Evolutionary conservation across 192 early-diverging fungal species (phyloP).

Genomic region (Chytriomyces hyalinus): DNA sequence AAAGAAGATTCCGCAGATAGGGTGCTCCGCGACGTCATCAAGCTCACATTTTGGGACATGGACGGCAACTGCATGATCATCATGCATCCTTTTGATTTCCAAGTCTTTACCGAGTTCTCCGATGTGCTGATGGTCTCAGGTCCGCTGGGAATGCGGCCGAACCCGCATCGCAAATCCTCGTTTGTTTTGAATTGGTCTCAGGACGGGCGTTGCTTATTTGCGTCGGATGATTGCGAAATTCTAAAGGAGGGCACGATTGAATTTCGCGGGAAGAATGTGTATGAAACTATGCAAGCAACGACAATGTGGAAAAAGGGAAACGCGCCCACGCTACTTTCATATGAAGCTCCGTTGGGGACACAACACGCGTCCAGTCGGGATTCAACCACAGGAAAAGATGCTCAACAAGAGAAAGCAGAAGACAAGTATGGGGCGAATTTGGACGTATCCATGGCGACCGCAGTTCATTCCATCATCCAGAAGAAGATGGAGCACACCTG

Average conservation of each 20-base stretch:
- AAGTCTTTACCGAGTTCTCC: slow-evolving; percentile 30
- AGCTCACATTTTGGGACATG: slow-evolving; percentile 39
- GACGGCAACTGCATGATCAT: slow-evolving; percentile 15
- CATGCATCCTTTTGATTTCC: slow-evolving; percentile 24
- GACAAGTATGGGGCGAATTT: not conserved
- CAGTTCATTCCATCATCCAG: slow-evolving; percentile 18
- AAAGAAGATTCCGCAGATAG: slow-evolving; percentile 24
- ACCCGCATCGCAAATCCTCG: not conserved
- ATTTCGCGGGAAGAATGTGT: slow-evolving; percentile 21
- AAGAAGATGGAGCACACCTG: slow-evolving; percentile 12
- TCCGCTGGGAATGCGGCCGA: not conserved
- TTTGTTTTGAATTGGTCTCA: slow-evolving; percentile 30
- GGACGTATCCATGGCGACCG: slow-evolving; percentile 29
- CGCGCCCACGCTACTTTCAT: not conserved
- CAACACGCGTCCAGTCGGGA: not conserved
- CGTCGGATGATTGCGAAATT: slow-evolving; percentile 32
- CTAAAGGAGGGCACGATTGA: slow-evolving; percentile 34
- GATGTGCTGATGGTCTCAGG: slow-evolving; percentile 12
- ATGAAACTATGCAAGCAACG: not conserved
- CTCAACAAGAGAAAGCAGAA: not conserved
- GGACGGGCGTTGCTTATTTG: slow-evolving; percentile 31
- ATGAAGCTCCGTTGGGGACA: not conserved
- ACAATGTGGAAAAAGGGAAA: not conserved
- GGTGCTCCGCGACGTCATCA: slow-evolving; percentile 31
- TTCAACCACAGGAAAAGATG: not conserved